These are phyloP conservation scores for Monilinia fructicola DNA, from an alignment of 2,329 filamentous ascomycete genomes.

Conservation along the genomic window DNA sequence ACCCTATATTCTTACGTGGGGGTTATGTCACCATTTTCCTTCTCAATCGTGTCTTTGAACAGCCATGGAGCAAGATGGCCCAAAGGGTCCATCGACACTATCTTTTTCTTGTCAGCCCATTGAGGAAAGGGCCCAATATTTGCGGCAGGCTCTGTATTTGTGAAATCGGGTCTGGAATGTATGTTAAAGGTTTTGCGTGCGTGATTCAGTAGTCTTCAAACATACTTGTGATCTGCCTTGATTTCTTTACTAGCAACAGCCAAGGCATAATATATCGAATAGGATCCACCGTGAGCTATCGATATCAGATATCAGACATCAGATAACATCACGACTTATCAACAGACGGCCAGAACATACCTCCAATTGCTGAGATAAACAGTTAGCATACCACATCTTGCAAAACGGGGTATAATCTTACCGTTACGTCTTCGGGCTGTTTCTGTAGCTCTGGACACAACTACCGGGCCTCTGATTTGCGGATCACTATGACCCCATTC, in stretches of 20 bases:
- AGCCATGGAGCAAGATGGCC: constrained; percentile 85
- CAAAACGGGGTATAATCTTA: constrained; percentile 43
- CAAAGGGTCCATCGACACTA: constrained; percentile 95
- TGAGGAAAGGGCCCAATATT: constrained; percentile 85
- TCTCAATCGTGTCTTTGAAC: constrained; percentile 74
- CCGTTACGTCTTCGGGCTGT: constrained; percentile 82
- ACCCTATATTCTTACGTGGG: background rate
- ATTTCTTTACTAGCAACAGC: constrained; percentile 91
- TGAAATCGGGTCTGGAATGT: constrained; percentile 61
- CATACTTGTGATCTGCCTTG: constrained; percentile 70
- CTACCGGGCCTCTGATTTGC: constrained; percentile 75
- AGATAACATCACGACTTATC: constrained; percentile 11
- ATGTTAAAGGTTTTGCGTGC: background rate
- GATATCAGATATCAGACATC: background rate
- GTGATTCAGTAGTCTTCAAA: background rate
- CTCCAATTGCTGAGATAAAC: constrained; percentile 53
- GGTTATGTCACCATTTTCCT: constrained; percentile 59
- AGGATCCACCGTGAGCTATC: constrained; percentile 79
- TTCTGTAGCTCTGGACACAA: constrained; percentile 73
- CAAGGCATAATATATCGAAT: constrained; percentile 92
- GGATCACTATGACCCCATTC: constrained; percentile 83
- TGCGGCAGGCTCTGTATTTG: constrained; percentile 88
- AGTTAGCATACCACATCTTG: constrained; percentile 31
- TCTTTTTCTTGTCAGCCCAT: constrained; percentile 89
- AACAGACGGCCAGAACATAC: constrained; percentile 43